phyloP scores from a whole-genome alignment of 2,329 filamentous ascomycete genomes.

The Cercospora zeae-maydis region DNA sequence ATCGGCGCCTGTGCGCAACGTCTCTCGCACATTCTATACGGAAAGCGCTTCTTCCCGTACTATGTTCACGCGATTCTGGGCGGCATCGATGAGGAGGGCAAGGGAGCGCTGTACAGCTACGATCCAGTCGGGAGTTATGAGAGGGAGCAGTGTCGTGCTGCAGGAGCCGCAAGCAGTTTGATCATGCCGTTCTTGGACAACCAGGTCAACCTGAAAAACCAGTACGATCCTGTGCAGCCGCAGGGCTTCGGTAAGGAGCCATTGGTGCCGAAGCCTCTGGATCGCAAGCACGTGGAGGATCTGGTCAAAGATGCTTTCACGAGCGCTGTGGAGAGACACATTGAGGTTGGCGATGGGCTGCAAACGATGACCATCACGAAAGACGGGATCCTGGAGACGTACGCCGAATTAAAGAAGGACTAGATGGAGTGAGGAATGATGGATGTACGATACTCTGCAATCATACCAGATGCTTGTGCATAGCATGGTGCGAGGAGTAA shows the following conservation, averaged over 20 bases:
- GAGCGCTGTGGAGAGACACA: constrained; percentile 95
- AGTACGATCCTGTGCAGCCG: constrained; percentile 84
- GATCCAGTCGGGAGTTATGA: constrained; percentile 98
- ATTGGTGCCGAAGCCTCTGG: constrained; percentile 65
- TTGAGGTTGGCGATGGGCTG: constrained; percentile 93
- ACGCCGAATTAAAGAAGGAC: constrained; percentile 83
- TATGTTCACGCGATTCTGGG: constrained; percentile 94
- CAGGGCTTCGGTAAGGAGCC: constrained; percentile 75
- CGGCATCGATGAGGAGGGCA: constrained; percentile 89
- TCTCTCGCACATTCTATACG: constrained; percentile 90
- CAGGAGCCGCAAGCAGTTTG: constrained; percentile 76
- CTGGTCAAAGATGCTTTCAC: constrained; percentile 97
- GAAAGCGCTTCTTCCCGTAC: constrained; percentile 98
- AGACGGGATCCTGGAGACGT: constrained; percentile 82
- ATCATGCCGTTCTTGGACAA: constrained; percentile 99
- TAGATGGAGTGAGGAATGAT: constrained; percentile 38
- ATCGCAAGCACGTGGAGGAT: constrained; percentile 70
- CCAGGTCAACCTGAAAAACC: constrained; percentile 99
- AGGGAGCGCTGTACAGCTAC: constrained; percentile 93
- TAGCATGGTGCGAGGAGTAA: constrained; percentile 18
- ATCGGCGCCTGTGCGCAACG: constrained; percentile 93
- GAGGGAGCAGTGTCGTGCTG: constrained; percentile 90
- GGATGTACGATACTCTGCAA: constrained; percentile 18
- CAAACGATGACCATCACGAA: constrained; percentile 93
- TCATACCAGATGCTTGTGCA: constrained; percentile 8